Evolutionary conservation across 2,329 filamentous ascomycete species (phyloP), one percentile per base, ranked within the genome.

Genomic region (Claviceps sp.): DNA sequence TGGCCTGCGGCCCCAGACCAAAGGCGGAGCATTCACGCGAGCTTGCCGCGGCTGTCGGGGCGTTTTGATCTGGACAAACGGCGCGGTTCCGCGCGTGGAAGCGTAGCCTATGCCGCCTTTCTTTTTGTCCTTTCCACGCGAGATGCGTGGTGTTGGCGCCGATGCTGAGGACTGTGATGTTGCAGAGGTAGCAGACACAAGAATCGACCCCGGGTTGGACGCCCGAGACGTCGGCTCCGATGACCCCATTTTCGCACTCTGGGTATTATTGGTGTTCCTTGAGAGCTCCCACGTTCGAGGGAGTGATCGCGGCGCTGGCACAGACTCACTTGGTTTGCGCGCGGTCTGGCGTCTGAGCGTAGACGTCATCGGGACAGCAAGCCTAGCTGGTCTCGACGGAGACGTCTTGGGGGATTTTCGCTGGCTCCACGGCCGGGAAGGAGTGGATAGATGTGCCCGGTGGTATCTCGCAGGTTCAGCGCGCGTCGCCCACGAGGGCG

Each of bases 1-100:
- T 22, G 70, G 65, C 29, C 68, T 65, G 56, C 72, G 74, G 2
- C 58, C 56, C 36, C 57, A 58, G 9, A 61, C 60, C 26, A 49
- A 56, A 4, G 52, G 56, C 16, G 55, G 56, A 7, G 58, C 58
- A 45, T 62, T 62, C 39, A 61, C 58, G 51, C 64, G 65, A 34
- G 59, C 56, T 42, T 61, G 42, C 20, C 52, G 52, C 36, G 44
- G 20, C 14, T 47, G 43, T 2, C 52, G 52, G 8, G 59, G 34
- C 61, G 58, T 5, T 6, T 37, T 48, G 45, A 43, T 17, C 37
- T 34, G 3, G 14, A 6, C 14, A 20, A 45, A 47, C 16, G 52
- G 49, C 11, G 36, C 38, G 34, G 42, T 54, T 17, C 54, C 56
- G 38, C 61, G 57, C 40, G 62, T 54, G 5, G 50, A 50, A 4